Conservation (phyloP, 108 stramenopile genomes). For the Nitzschia sp. region DNA sequence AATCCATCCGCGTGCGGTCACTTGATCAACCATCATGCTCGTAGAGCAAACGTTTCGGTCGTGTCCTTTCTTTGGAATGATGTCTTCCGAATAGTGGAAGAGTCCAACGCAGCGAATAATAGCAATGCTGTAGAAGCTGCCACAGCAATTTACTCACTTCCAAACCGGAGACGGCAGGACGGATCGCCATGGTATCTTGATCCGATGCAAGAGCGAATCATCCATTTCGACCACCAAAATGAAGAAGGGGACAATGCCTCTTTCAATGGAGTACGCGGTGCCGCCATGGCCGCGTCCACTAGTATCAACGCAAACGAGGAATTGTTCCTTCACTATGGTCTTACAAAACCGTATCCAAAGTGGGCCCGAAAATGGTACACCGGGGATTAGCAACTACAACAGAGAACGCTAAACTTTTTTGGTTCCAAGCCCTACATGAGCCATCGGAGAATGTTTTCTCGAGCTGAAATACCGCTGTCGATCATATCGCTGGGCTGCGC, state of each 20-base stretch:
- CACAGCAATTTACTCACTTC: constrained; percentile 29
- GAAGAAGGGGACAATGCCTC: neutral
- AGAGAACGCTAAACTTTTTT: neutral
- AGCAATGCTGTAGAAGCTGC: no score
- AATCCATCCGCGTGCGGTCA: constrained; percentile 55
- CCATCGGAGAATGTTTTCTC: constrained; percentile 37
- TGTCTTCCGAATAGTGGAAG: constrained; percentile 12
- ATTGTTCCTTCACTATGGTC: constrained; percentile 43
- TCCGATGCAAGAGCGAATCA: neutral
- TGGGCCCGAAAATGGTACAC: constrained; percentile 25
- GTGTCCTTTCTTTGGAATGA: constrained; percentile 45
- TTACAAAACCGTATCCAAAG: constrained; percentile 12
- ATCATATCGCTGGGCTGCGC: constrained; percentile 5
- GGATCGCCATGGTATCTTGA: constrained; percentile 55
- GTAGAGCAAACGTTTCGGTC: constrained; percentile 6
- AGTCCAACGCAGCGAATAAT: no score
- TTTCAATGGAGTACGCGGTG: constrained; percentile 19
- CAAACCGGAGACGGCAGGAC: constrained; percentile 42
- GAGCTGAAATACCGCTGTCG: constrained; percentile 3
- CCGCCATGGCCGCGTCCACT: constrained; percentile 28
- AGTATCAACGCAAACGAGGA: constrained; percentile 36
- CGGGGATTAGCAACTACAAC: neutral
- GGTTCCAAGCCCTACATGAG: constrained; percentile 23
- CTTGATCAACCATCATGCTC: constrained; percentile 42
- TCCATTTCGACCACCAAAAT: constrained; percentile 15